phyloP scores from a whole-genome alignment of 2,329 filamentous ascomycete genomes.

The Aschersonia sp. region DNA sequence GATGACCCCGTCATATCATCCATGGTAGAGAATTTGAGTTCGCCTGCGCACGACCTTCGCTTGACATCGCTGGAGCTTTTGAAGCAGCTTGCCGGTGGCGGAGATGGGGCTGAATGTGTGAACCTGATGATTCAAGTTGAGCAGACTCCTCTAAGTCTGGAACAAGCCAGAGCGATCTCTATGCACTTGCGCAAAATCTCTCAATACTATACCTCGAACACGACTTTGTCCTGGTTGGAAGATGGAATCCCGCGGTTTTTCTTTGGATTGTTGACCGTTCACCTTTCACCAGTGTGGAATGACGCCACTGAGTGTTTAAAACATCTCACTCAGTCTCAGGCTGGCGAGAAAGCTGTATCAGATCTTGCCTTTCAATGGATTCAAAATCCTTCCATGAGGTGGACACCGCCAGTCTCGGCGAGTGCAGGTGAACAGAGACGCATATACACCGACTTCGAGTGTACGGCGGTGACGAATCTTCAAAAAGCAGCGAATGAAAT shows the following conservation, averaged over 20 bases:
- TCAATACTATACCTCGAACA: slow-evolving; percentile 43
- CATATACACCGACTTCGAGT: slow-evolving; percentile 65
- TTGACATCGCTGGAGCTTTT: slow-evolving; percentile 61
- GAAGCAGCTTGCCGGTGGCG: slow-evolving; percentile 31
- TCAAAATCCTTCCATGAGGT: slow-evolving; percentile 37
- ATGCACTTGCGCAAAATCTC: slow-evolving; percentile 77
- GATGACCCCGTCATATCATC: slow-evolving; percentile 48
- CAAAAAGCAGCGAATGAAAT: slow-evolving; percentile 34
- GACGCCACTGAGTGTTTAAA: slow-evolving; percentile 65
- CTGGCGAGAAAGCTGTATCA: slow-evolving; percentile 59
- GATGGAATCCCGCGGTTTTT: slow-evolving; percentile 67
- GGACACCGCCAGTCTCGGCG: slow-evolving; percentile 28
- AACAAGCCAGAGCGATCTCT: slow-evolving; percentile 62
- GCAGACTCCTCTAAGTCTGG: slow-evolving; percentile 60
- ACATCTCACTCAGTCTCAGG: slow-evolving; percentile 53
- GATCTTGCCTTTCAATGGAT: slow-evolving; percentile 71
- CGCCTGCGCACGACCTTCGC: slow-evolving; percentile 61
- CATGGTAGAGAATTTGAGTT: slow-evolving; percentile 60
- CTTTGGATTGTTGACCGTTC: slow-evolving; percentile 80
- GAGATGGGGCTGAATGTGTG: slow-evolving; percentile 12
- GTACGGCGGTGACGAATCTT: slow-evolving; percentile 56
- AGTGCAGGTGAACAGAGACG: slow-evolving; percentile 18
- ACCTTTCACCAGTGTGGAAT: slow-evolving; percentile 76
- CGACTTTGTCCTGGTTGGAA: slow-evolving; percentile 49
- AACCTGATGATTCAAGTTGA: slow-evolving; percentile 63